Conservation (phyloP, 495 filamentous ascomycete genomes). For the Annulohypoxylon nitens region DNA sequence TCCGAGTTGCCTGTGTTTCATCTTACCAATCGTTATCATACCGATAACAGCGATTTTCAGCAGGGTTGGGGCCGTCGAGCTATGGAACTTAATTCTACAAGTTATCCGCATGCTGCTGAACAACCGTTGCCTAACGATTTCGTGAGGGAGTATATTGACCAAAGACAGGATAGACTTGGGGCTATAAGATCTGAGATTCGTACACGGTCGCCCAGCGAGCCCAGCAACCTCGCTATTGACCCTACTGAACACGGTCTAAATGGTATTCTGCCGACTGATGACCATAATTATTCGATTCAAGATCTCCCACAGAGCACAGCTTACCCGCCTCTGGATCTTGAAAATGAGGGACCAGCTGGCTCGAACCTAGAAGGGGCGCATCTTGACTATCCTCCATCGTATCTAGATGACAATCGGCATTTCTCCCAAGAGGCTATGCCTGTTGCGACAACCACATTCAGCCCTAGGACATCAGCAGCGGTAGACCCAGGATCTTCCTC, state of each 20-base stretch:
- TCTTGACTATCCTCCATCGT: constrained; percentile 34
- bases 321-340: constrained; percentile 40
- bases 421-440: constrained; percentile 29
- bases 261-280: constrained; percentile 11
- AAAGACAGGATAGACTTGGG: not conserved
- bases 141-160: constrained; percentile 9
- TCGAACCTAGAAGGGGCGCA: not conserved
- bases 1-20: constrained; percentile 30
- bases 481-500: constrained; percentile 22
- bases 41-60: constrained; percentile 10
- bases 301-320: constrained; percentile 14
- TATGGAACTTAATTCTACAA: constrained; percentile 19
- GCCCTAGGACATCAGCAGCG: not conserved
- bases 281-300: constrained; percentile 25
- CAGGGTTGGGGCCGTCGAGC: constrained; percentile 30
- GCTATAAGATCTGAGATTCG: constrained; percentile 9
- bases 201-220: constrained; percentile 37
- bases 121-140: constrained; percentile 10
- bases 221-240: constrained; percentile 49
- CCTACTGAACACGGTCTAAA: constrained; percentile 15
- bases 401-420: constrained; percentile 25
- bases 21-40: constrained; percentile 2
- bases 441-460: constrained; percentile 23
- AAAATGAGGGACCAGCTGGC: constrained; percentile 25
- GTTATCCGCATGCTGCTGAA: constrained; percentile 21